Conservation (phyloP, 306 rosid genomes). For the Luffa aegyptiaca region DNA sequence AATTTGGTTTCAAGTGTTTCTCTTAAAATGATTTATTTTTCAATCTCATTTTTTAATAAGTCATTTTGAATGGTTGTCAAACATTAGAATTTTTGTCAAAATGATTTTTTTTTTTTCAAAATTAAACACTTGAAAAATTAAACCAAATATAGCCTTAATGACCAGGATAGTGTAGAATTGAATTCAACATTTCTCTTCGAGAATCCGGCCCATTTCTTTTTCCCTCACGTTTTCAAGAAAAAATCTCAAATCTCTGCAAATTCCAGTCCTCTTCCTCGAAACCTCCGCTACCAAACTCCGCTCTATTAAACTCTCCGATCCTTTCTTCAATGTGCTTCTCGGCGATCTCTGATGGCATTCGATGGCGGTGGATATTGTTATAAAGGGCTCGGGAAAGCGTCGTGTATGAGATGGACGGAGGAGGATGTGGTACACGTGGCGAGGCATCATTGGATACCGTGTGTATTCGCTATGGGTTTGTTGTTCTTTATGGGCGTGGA, state of each 20-base stretch:
- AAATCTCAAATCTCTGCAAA: slow-evolving; percentile 3
- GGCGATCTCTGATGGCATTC: slow-evolving; percentile 14
- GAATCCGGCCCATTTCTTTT: too few species aligned
- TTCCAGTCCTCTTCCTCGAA: slow-evolving; percentile 13
- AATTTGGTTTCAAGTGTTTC: too few species aligned
- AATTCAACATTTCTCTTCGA: not conserved
- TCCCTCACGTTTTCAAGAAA: not conserved
- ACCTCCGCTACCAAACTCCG: slow-evolving; percentile 28
- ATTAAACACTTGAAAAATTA: too few species aligned
- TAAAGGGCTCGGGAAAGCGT: slow-evolving; percentile 1
- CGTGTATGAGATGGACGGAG: slow-evolving; percentile 58
- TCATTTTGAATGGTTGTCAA: too few species aligned
- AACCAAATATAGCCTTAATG: not conserved
- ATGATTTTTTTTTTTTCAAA: too few species aligned
- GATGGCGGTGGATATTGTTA: not conserved
- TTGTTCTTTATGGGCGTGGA: slow-evolving; percentile 90
- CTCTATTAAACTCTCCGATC: not conserved
- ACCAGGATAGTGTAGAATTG: too few species aligned
- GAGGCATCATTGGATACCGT: slow-evolving; percentile 66
- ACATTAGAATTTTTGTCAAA: too few species aligned
- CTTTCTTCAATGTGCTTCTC: not conserved
- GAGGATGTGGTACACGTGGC: slow-evolving; percentile 55
- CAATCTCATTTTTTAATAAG: too few species aligned
- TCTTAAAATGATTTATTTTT: too few species aligned
- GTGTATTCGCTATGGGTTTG: slow-evolving; percentile 48